Evolutionary conservation across 345 rosid genomes (phyloP), one percentile per base, ranked within the genome.

Genomic region (Brassica napus): DNA sequence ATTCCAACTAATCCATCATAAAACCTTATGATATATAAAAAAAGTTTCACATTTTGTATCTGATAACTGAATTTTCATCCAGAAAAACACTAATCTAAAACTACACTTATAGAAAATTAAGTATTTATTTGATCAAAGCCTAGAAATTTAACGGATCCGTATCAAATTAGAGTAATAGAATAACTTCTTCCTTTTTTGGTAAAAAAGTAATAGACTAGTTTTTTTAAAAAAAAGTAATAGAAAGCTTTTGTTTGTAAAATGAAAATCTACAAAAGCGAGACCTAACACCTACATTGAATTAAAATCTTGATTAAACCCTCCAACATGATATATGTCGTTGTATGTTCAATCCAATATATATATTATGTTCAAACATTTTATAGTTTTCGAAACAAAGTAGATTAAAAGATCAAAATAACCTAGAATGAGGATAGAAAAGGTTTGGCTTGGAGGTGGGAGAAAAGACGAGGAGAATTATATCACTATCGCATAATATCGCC

Each of bases 381-480:
- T 8, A 65, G 54, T 47, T 12, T 11, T 14, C 14, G 12, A 61
- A 54, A 23, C 24, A 16, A 54, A 54, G 3, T 54, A 54, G 1
- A 54, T 54, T 16, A 54, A 14, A 12, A 35, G 4, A 18, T 28
- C 7, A 47, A 2, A 11, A 58, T 4, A 0, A 75, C 79, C 58
- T 75, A 1, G 72, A 42, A 5, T 1, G 66, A 65, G 47, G 2
- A 3, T 47, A n/a, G 6, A 65, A 78, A 3, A 78, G 11, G 2
- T 16, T 10, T 39, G 68, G 61, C 16, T 78, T 78, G 0, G 5
- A 21, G 8, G 37, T 42, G 0, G 81, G 77, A 57, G 81, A 78
- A 58, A 78, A 30, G 0, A 44, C 16, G 32, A 76, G 3, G 49
- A 39, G 3, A 64, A 79, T 14, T 3, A 80, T 10, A 62, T 69